Evolutionary conservation across 2,329 filamentous ascomycete genomes (phyloP).

Genomic region (Fusarium mundagurra): DNA sequence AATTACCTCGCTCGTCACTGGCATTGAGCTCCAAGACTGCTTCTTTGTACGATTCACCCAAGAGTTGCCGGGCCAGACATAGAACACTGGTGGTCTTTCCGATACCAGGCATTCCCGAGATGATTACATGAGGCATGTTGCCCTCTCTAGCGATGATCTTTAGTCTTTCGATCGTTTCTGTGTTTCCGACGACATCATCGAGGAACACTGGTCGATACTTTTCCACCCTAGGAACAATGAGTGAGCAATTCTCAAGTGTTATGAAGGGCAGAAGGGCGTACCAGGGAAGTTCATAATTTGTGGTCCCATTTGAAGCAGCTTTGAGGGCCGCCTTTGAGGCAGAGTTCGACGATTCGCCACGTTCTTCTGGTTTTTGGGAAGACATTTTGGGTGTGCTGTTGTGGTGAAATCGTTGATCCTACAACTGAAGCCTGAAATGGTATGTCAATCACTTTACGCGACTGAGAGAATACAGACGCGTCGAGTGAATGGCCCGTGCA

Average conservation of each 20-base stretch:
- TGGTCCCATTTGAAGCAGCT: conserved; percentile 58
- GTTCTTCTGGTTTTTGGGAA: conserved; percentile 59
- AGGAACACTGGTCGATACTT: conserved; percentile 96
- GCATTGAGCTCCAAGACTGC: conserved; percentile 96
- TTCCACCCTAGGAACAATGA: conserved; percentile 77
- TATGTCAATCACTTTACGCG: conserved; percentile 51
- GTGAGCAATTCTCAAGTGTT: conserved; percentile 24
- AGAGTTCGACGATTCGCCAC: conserved; percentile 69
- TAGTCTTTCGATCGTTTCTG: conserved; percentile 94
- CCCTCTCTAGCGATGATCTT: conserved; percentile 99
- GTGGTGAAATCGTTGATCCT: conserved; percentile 14
- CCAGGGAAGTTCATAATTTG: conserved; percentile 83
- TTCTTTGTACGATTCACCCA: conserved; percentile 96
- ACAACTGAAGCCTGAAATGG: conserved; percentile 34
- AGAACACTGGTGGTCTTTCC: conserved; percentile 97
- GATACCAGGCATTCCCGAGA: conserved; percentile 99
- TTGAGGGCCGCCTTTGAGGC: conserved; percentile 66
- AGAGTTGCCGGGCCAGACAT: conserved; percentile 88
- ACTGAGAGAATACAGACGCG: conserved; percentile 47
- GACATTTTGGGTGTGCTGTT: conserved; percentile 53
- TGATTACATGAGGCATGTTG: conserved; percentile 99
- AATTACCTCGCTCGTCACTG: conserved; percentile 85
- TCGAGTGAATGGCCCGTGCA: conserved; percentile 46
- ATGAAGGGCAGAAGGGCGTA: conserved; percentile 49
- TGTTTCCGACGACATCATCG: conserved; percentile 97